Base-by-base conservation (phyloP, 2,329 filamentous ascomycete genomes). In the Botryotinia convoluta region DNA sequence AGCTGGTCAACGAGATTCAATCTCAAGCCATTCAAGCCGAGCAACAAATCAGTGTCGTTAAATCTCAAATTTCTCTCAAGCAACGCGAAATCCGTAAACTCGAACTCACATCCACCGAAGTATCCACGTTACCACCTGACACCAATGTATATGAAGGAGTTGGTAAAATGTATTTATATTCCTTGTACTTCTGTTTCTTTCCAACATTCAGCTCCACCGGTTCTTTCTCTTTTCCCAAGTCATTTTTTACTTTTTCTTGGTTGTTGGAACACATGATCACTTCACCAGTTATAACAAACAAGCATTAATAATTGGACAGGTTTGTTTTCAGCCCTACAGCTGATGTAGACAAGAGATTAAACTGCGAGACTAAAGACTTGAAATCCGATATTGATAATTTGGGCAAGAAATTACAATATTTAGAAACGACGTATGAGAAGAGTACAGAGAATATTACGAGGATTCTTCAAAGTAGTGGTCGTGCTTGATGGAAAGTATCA, bases 381-480 rank as follows among this genome's bases (percentile, higher is more conserved):
- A 92, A 94, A 79, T 86, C 88, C 42, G 95, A 98, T 78, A 90
- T 97, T 75, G 87, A 92, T 59, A 92, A 91, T 76, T 84, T 98
- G 76, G 91, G 93, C 77, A 97, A 98, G 87, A 94, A 93, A 82
- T 86, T 98, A 79, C 90, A 95, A 78, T 98, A 98, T 81, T 87
- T 98, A 62, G 95, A 98, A 85, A 97, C 94, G 73, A 98, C 96
- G 68, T 92, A 94, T 81, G 94, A 97, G 85, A 99, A 98, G 81
- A 97, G 94, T 83, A 91, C 92, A 78, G 91, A 95, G 77, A 94
- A 97, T 80, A 92, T 98, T 78, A 92, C 97, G 81, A 92, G 94
- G 83, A 95, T 98, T 81, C 87, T 98, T 80, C 88, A 89, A 80
- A 84, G 87, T 69, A 78, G 79, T 73, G 79, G 79, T 37, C 78